These are phyloP conservation scores for Chytridium lagenaria DNA, from an alignment of 371 early-diverging fungal species.

Conservation along the genomic window DNA sequence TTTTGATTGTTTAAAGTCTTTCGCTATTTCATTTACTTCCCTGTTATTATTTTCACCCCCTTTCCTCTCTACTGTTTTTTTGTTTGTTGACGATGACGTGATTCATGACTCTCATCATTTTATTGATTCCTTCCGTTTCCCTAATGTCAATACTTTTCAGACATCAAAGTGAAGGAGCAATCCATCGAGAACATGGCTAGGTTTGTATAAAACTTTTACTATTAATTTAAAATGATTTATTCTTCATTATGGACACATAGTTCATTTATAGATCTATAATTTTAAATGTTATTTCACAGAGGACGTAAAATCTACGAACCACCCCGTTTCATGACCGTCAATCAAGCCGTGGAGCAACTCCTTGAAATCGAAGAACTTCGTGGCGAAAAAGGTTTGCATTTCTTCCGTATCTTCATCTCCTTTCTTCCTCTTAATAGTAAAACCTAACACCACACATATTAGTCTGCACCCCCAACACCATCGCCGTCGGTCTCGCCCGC, in stretches of 20 bases:
- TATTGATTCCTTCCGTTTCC: no score
- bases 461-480: constrained; percentile 78
- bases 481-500: constrained; percentile 94
- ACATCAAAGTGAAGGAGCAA: constrained; percentile 99
- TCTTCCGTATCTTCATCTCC: no score
- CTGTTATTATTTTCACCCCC: no score
- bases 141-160: no score
- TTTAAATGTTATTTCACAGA: constrained; percentile 53
- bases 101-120: no score
- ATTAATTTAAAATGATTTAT: background rate
- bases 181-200: constrained; percentile 92
- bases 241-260: background rate
- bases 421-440: background rate
- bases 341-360: constrained; percentile 92
- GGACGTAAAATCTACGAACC: constrained; percentile 94
- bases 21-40: no score
- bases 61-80: no score
- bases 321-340: constrained; percentile 98
- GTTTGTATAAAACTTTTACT: constrained; percentile 45
- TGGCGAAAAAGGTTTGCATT: constrained; percentile 56
- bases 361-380: constrained; percentile 85
- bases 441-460: background rate
- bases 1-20: no score
- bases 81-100: no score
- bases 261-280: no score